Conservation (phyloP, 176 grass and related monocot species). For the Oryza rufipogon region DNA sequence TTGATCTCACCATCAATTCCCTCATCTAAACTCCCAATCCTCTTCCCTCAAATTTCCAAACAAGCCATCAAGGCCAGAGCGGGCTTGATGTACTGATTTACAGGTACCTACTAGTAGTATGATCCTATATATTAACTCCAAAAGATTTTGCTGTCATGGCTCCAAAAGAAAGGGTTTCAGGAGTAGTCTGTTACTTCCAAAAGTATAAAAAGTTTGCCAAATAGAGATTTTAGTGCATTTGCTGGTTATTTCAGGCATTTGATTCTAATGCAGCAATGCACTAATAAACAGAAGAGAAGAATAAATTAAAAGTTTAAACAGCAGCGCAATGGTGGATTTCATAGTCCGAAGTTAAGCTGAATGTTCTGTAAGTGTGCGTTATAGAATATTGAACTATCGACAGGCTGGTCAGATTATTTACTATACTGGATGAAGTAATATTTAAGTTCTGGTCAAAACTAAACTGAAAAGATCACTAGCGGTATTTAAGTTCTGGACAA, state of each 20-base stretch:
- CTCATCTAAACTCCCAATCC: no score
- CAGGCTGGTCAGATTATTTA: conserved; percentile 15
- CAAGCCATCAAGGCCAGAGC: not conserved
- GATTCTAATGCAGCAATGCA: not conserved
- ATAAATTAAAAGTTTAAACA: conserved; percentile 9
- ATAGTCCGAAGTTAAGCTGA: not conserved
- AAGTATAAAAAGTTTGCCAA: not conserved
- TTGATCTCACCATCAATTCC: no score
- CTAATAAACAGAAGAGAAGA: not conserved
- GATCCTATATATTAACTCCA: not conserved
- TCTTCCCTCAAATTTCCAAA: no score
- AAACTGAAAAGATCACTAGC: not conserved
- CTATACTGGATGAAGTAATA: not conserved
- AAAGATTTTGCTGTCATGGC: not conserved
- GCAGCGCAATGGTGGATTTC: not conserved
- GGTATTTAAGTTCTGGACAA: not conserved
- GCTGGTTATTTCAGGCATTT: conserved; percentile 5
- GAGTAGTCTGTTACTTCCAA: not conserved
- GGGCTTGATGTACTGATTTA: no score
- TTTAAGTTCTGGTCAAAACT: conserved; percentile 5
- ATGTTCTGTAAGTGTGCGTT: not conserved
- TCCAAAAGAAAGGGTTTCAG: not conserved
- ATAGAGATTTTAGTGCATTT: not conserved
- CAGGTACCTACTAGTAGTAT: not conserved
- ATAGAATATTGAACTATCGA: conserved; percentile 23